Percentiles rank a stretch among this genome's conserved stretches.
Evolutionary conservation across 164 flowering plant genomes (phyloP).

Genomic region (Pachysandra terminalis): DNA sequence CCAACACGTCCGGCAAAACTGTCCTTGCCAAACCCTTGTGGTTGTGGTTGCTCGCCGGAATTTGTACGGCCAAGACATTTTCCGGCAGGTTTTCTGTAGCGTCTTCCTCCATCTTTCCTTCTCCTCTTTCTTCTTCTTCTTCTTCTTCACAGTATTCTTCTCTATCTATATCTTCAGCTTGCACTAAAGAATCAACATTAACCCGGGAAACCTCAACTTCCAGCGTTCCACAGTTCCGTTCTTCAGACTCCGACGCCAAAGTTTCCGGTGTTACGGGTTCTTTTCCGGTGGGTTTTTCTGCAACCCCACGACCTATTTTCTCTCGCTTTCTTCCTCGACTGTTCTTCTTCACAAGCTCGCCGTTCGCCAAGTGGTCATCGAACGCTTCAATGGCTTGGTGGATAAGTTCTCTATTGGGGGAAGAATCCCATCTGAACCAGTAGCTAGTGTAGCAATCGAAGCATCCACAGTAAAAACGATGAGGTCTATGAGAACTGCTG

Average conservation of each 20-base stretch:
- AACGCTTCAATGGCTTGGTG: slow-evolving; percentile 75
- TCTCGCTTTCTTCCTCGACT: slow-evolving; percentile 26
- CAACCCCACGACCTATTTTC: slow-evolving; percentile 9
- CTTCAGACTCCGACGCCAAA: not conserved
- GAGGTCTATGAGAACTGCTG: slow-evolving; percentile 26
- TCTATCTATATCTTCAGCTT: not conserved
- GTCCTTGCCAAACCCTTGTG: slow-evolving; percentile 63
- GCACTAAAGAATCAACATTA: slow-evolving; percentile 3
- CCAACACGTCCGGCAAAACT: slow-evolving; percentile 79
- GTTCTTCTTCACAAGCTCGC: slow-evolving; percentile 24
- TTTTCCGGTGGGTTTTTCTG: slow-evolving; percentile 10
- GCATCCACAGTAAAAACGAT: slow-evolving; percentile 61
- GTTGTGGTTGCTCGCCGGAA: slow-evolving; percentile 25
- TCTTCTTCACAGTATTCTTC: not conserved
- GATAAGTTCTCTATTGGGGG: slow-evolving; percentile 71
- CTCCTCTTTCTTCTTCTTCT: slow-evolving; percentile 12
- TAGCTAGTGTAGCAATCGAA: slow-evolving; percentile 72
- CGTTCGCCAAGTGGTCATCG: slow-evolving; percentile 51
- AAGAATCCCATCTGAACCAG: slow-evolving; percentile 83
- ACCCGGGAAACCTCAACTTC: not conserved
- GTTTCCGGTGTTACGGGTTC: slow-evolving; percentile 7
- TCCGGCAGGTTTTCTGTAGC: not conserved
- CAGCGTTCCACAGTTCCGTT: not conserved
- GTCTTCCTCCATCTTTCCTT: slow-evolving; percentile 12
- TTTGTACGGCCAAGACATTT: not conserved